phyloP scores from a whole-genome alignment of 192 early-diverging fungal genomes.

The Backusella australiensis region DNA sequence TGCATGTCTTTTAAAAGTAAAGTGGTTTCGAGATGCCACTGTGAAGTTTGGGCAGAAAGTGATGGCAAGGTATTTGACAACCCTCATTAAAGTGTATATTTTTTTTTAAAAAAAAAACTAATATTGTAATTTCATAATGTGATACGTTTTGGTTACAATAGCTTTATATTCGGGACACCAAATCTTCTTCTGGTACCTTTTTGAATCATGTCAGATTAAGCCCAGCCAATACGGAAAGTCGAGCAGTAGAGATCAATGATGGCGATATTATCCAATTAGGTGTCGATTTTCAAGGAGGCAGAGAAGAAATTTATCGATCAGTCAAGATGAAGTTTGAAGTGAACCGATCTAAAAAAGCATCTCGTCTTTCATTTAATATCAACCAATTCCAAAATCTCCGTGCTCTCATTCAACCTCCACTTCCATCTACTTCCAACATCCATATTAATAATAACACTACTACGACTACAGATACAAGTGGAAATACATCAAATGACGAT shows the following conservation, averaged over 20 bases:
- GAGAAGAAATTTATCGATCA: conserved; percentile 79
- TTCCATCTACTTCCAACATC: background rate
- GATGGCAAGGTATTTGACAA: conserved; percentile 40
- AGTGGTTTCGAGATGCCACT: conserved; percentile 80
- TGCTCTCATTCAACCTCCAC: conserved; percentile 15
- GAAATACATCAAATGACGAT: background rate
- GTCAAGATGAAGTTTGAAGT: conserved; percentile 67
- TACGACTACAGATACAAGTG: background rate
- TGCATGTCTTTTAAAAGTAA: conserved; percentile 71
- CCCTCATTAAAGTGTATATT: background rate
- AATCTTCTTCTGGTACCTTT: conserved; percentile 88
- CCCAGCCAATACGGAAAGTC: conserved; percentile 71
- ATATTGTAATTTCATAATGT: no score
- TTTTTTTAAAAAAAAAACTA: background rate
- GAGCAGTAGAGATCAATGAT: conserved; percentile 66
- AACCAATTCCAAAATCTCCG: conserved; percentile 38
- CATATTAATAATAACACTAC: background rate
- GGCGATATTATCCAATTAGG: conserved; percentile 85
- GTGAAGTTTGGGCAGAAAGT: conserved; percentile 76
- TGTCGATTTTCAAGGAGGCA: conserved; percentile 79
- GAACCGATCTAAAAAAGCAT: conserved; percentile 37
- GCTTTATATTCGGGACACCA: conserved; percentile 82
- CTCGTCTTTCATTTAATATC: conserved; percentile 50
- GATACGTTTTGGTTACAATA: conserved; percentile 24
- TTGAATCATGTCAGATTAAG: conserved; percentile 83